Evolutionary conservation across 2,329 filamentous ascomycete genomes (phyloP).

Genomic region (Beauveria australis): DNA sequence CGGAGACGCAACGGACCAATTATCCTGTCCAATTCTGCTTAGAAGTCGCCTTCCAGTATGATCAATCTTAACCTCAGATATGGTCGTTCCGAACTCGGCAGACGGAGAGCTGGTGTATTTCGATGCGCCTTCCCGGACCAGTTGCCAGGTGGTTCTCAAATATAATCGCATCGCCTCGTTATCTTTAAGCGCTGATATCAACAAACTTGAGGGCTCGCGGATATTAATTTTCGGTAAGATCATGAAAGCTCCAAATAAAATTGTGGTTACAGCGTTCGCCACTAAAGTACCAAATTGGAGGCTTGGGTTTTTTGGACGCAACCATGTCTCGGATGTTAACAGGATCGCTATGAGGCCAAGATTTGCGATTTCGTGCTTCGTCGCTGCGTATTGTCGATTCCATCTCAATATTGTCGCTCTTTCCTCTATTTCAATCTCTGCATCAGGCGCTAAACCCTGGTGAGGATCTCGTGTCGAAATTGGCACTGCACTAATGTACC

Average conservation of each 20-base stretch:
- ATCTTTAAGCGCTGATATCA: too few species aligned
- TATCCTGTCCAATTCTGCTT: slow-evolving; percentile 1
- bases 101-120: too few species aligned
- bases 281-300: neutral
- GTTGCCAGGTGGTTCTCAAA: too few species aligned
- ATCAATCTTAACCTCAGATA: too few species aligned
- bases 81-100: too few species aligned
- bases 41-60: neutral
- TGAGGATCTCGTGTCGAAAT: slow-evolving; percentile 12
- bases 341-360: slow-evolving; percentile 21
- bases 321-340: slow-evolving; percentile 12
- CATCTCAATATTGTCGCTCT: slow-evolving; percentile 2
- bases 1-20: slow-evolving; percentile 1
- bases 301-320: neutral
- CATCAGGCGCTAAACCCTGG: slow-evolving; percentile 10
- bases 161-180: too few species aligned
- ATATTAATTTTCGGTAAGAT: too few species aligned
- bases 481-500: slow-evolving; percentile 15
- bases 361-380: slow-evolving; percentile 15
- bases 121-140: too few species aligned
- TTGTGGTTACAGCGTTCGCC: too few species aligned
- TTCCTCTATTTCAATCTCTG: neutral
- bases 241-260: too few species aligned
- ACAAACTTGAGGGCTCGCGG: too few species aligned
- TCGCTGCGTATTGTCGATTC: slow-evolving; percentile 11